Conservation (phyloP, 2,329 filamentous ascomycete genomes). For the Colletotrichum abscissum region DNA sequence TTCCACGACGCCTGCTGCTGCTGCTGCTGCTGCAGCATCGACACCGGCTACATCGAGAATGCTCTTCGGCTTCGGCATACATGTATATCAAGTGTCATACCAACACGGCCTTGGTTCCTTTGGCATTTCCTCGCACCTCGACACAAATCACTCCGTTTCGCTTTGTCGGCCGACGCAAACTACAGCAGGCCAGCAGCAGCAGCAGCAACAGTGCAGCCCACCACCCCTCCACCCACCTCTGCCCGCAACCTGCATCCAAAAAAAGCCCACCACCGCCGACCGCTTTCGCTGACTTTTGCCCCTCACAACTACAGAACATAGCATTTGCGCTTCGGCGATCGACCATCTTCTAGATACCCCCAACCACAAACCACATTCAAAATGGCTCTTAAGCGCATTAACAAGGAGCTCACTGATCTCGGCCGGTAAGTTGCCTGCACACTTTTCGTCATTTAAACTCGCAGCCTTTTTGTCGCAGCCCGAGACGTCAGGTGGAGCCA, state of each 20-base stretch:
- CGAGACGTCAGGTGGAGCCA: slow-evolving; percentile 49
- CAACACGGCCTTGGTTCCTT: neutral
- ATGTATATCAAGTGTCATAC: neutral
- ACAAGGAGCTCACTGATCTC: slow-evolving; percentile 92
- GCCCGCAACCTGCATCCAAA: slow-evolving; percentile 26
- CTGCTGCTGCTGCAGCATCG: slow-evolving; percentile 7
- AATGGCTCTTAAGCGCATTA: slow-evolving; percentile 95
- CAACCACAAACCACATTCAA: slow-evolving; percentile 41
- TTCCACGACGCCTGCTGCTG: neutral
- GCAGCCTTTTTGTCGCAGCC: slow-evolving; percentile 39
- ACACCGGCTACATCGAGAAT: neutral
- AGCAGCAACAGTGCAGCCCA: slow-evolving; percentile 12
- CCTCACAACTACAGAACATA: slow-evolving; percentile 36
- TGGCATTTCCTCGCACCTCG: neutral
- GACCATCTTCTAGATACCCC: slow-evolving; percentile 37
- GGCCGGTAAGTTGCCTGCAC: slow-evolving; percentile 72
- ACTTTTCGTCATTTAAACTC: slow-evolving; percentile 22
- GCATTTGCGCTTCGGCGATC: slow-evolving; percentile 31
- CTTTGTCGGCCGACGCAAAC: neutral
- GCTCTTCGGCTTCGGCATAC: neutral
- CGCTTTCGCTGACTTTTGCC: slow-evolving; percentile 36
- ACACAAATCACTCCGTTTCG: neutral
- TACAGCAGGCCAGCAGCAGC: neutral
- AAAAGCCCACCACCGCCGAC: slow-evolving; percentile 34
- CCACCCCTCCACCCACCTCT: neutral